These are phyloP conservation scores for Arthrinium puccinioides DNA, from an alignment of 2,329 filamentous ascomycete genomes.

Conservation along the genomic window DNA sequence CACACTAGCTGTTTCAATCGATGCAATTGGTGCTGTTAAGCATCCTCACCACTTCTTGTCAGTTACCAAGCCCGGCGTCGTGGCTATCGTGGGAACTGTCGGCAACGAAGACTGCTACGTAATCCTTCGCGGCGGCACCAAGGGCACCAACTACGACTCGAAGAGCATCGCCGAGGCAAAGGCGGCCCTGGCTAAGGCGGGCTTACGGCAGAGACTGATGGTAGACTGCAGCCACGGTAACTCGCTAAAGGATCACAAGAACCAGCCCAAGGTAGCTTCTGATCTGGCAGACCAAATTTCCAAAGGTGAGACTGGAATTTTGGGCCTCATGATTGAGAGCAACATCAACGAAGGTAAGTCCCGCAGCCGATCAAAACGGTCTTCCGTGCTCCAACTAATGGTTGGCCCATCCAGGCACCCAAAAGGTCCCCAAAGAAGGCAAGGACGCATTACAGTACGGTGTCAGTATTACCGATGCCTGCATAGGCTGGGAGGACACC, in stretches of 20 bases:
- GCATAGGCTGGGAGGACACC: conserved; percentile 91
- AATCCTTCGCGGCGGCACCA: conserved; percentile 85
- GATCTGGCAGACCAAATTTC: conserved; percentile 77
- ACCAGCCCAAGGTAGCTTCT: conserved; percentile 89
- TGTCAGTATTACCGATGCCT: conserved; percentile 95
- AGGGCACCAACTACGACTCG: conserved; percentile 89
- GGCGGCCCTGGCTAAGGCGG: conserved; percentile 66
- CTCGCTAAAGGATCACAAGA: conserved; percentile 91
- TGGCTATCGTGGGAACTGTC: conserved; percentile 87
- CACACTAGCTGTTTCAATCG: conserved; percentile 79
- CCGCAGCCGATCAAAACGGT: too few species aligned
- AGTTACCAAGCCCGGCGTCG: conserved; percentile 92
- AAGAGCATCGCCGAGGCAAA: conserved; percentile 80
- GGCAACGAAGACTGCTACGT: conserved; percentile 98
- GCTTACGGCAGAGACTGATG: conserved; percentile 75
- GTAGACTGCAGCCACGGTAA: conserved; percentile 98
- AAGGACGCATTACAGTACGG: conserved; percentile 83
- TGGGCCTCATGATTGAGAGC: conserved; percentile 99
- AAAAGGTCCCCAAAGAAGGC: conserved; percentile 87
- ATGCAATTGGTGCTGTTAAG: conserved; percentile 87
- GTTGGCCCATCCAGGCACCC: too few species aligned
- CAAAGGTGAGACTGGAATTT: conserved; percentile 76
- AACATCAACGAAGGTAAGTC: conserved; percentile 82
- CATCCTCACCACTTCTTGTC: conserved; percentile 96
- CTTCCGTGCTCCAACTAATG: too few species aligned